Evolutionary conservation across 768 basidiomycete genomes (phyloP).

Genomic region (Lentinula raphanica): DNA sequence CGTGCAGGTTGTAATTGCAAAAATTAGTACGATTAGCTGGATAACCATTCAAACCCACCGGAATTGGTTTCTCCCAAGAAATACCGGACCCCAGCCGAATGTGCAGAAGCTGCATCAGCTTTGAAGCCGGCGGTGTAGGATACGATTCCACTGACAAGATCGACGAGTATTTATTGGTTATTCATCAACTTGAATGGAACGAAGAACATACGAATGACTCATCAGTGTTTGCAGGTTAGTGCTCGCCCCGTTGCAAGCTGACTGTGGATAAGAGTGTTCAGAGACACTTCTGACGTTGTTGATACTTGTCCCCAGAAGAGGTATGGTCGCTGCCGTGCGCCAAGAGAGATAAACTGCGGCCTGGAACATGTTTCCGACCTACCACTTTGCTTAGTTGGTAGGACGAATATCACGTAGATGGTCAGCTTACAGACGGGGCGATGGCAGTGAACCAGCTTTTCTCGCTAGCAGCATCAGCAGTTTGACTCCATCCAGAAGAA

Average conservation of each 20-base stretch:
- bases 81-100: constrained; percentile 26
- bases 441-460: constrained; percentile 26
- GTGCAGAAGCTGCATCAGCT: constrained; percentile 27
- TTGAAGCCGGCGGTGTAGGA: constrained; percentile 27
- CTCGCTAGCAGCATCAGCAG: constrained; percentile 26
- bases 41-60: constrained; percentile 18
- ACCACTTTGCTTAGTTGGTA: not conserved
- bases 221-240: constrained; percentile 28
- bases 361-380: constrained; percentile 32
- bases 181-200: not conserved
- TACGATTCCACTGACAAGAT: constrained; percentile 26
- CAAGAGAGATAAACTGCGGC: constrained; percentile 29
- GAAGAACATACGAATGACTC: constrained; percentile 27
- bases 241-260: constrained; percentile 30
- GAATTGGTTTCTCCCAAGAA: constrained; percentile 38
- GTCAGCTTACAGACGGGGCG: constrained; percentile 21
- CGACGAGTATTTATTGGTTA: not conserved
- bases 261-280: constrained; percentile 32
- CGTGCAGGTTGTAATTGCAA: not conserved
- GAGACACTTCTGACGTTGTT: constrained; percentile 26
- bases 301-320: constrained; percentile 23
- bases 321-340: constrained; percentile 25
- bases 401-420: not conserved
- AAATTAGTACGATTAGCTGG: not conserved
- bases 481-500: constrained; percentile 26